Conservation (phyloP, 208 protist genomes). For the Trypanosoma melophagium region DNA sequence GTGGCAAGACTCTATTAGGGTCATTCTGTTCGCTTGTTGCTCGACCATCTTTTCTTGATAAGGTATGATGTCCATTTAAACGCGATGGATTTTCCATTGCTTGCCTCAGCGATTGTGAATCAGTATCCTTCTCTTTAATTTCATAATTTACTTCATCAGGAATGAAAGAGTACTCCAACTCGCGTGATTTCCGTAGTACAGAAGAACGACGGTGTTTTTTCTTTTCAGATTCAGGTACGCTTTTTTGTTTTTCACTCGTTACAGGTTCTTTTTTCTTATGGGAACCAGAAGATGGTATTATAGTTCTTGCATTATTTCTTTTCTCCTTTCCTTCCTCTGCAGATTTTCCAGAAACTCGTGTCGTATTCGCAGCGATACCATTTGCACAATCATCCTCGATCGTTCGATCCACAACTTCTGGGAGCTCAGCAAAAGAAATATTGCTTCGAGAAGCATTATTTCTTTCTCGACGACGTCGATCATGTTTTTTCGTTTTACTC, state of each 20-base stretch:
- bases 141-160: conserved; percentile 17
- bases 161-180: conserved; percentile 27
- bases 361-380: background rate
- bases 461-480: conserved; percentile 3
- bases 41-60: too few relatives aligned
- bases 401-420: background rate
- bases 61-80: too few relatives aligned
- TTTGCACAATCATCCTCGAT: background rate
- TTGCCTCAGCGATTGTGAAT: background rate
- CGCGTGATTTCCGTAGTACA: conserved; percentile 2
- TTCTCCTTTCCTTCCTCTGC: background rate
- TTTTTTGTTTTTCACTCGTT: background rate
- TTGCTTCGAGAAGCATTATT: conserved; percentile 5
- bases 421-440: conserved; percentile 10
- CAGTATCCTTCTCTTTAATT: conserved; percentile 13
- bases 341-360: background rate
- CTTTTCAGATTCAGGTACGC: background rate
- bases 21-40: too few relatives aligned
- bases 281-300: background rate
- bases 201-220: background rate
- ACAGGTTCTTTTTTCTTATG: background rate
- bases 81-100: too few relatives aligned
- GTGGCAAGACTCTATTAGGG: too few relatives aligned
- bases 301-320: background rate
- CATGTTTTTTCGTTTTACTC: background rate